phyloP scores from a whole-genome alignment of 1,284 basidiomycete species.

The Ustilago tritici region DNA sequence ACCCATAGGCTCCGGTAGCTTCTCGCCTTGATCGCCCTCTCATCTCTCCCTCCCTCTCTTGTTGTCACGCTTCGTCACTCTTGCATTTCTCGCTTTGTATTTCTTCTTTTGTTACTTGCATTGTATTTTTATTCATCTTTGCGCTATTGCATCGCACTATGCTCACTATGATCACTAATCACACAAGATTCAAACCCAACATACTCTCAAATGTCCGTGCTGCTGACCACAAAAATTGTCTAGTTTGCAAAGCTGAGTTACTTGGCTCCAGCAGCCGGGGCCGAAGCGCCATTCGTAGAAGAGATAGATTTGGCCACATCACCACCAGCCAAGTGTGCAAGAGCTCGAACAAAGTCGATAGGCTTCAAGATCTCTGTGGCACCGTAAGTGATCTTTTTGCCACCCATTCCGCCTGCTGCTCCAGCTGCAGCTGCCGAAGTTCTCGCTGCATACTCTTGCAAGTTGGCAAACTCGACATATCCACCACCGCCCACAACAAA shows the following conservation, averaged over 20 bases:
- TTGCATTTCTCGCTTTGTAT: not conserved
- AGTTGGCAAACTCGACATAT: conserved; percentile 96
- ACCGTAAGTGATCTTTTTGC: conserved; percentile 84
- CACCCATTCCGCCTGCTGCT: conserved; percentile 66
- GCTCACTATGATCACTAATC: not conserved
- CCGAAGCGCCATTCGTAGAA: not conserved
- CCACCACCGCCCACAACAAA: conserved; percentile 97
- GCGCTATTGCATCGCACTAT: not conserved
- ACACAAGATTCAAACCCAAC: not conserved
- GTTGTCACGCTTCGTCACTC: conserved; percentile 5
- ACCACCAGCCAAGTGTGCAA: conserved; percentile 70
- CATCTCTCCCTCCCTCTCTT: not conserved
- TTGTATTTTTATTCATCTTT: conserved; percentile 26
- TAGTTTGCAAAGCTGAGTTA: conserved; percentile 5
- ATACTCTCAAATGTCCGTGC: not conserved
- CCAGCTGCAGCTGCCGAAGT: conserved; percentile 79
- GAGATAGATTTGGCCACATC: conserved; percentile 22
- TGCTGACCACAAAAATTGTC: not conserved
- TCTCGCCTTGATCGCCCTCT: conserved; percentile 9
- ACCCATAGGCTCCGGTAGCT: not conserved
- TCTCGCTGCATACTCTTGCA: conserved; percentile 71
- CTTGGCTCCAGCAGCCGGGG: not conserved
- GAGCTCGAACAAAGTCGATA: conserved; percentile 80
- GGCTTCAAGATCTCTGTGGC: conserved; percentile 95
- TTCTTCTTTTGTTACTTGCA: conserved; percentile 15